phyloP scores from a whole-genome alignment of 352 stramenopile species.

The Globisporangium emineosum region DNA sequence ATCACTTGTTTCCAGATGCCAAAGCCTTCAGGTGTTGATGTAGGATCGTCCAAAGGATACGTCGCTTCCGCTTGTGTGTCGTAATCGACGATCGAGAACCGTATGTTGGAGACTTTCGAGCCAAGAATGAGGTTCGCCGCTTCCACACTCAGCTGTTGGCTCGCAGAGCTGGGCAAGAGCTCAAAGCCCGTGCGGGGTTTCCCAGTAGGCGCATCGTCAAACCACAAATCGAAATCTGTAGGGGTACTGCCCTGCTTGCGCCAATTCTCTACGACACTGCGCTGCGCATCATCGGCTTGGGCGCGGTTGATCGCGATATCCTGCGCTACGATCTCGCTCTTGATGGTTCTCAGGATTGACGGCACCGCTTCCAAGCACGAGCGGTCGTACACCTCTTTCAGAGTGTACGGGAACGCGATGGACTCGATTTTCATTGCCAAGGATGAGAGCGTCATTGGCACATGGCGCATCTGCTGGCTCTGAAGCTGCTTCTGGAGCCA shows the following conservation, averaged over 20 bases:
- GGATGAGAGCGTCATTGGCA: conserved; percentile 46
- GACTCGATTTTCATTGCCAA: conserved; percentile 38
- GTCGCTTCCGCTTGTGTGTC: conserved; percentile 23
- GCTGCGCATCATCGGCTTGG: conserved; percentile 36
- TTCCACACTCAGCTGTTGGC: conserved; percentile 53
- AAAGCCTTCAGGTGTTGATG: conserved; percentile 47
- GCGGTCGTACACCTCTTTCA: conserved; percentile 55
- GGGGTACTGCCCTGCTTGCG: conserved; percentile 25
- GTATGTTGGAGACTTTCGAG: conserved; percentile 45
- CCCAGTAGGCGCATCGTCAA: conserved; percentile 53
- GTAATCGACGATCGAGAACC: conserved; percentile 73
- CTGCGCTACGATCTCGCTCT: conserved; percentile 49
- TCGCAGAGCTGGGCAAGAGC: conserved; percentile 32
- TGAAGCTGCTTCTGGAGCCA: conserved; percentile 41
- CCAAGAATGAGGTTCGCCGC: conserved; percentile 52
- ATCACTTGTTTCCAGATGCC: conserved; percentile 79
- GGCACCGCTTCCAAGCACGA: conserved; percentile 63
- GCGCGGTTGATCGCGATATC: conserved; percentile 40
- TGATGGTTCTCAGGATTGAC: conserved; percentile 56
- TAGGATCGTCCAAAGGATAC: conserved; percentile 26
- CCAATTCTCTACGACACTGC: conserved; percentile 54
- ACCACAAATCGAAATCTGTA: conserved; percentile 63
- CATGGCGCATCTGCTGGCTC: conserved; percentile 37
- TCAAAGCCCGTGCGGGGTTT: conserved; percentile 58
- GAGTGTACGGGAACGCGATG: conserved; percentile 59